Evolutionary conservation across 2,329 filamentous ascomycete species (phyloP).

Genomic region (Elsinoe necatrix): DNA sequence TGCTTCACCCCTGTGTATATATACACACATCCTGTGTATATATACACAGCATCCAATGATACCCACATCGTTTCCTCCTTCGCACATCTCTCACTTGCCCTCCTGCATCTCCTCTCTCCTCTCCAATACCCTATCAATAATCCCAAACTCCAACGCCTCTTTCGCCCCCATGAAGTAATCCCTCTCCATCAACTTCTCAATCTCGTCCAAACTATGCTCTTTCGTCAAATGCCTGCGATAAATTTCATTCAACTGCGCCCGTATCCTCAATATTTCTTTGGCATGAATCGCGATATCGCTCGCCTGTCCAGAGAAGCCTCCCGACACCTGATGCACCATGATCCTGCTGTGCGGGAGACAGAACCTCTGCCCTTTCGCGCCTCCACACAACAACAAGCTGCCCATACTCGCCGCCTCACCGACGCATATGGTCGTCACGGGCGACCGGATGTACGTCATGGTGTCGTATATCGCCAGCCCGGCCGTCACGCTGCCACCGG

Average conservation of each 20-base stretch:
- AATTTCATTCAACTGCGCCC: constrained; percentile 80
- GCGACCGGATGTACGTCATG: constrained; percentile 91
- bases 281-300: constrained; percentile 92
- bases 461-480: constrained; percentile 90
- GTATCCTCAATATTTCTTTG: constrained; percentile 84
- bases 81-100: constrained; percentile 4
- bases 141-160: constrained; percentile 81
- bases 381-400: constrained; percentile 76
- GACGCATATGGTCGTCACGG: constrained; percentile 89
- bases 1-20: not conserved
- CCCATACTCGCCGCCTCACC: constrained; percentile 96
- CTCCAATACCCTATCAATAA: constrained; percentile 80
- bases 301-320: constrained; percentile 59
- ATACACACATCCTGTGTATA: not conserved
- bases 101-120: constrained; percentile 44
- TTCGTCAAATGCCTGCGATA: constrained; percentile 80
- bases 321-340: constrained; percentile 95
- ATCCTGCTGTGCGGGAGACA: constrained; percentile 88
- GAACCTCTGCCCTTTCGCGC: constrained; percentile 74
- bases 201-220: constrained; percentile 62
- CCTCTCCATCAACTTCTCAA: constrained; percentile 92
- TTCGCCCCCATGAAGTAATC: constrained; percentile 88
- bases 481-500: constrained; percentile 85
- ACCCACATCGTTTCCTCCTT: not conserved
- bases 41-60: constrained; percentile 8